Base-by-base conservation (phyloP, 352 stramenopile genomes). In the Halophytophthora batemanensis region DNA sequence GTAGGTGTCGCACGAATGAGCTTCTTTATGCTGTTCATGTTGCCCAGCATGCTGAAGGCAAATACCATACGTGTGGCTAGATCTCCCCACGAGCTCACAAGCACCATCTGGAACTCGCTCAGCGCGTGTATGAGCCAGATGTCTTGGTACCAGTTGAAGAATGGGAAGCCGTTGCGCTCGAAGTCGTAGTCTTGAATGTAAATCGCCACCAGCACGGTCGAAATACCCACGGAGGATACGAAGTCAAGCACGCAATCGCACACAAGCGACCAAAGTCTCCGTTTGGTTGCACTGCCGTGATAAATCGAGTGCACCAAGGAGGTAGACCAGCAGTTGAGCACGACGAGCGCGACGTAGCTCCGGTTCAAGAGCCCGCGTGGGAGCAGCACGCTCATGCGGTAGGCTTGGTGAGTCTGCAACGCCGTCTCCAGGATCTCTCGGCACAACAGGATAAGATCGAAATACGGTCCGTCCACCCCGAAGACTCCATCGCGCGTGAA, bases 251-350 rank as follows among this genome's bases (percentile, higher is more conserved):
- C 14, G 19, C 49, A 64, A 37, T 69, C 60, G 25, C 36, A 50
- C 10, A 59, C 6, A 5, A 61, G 35, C 6, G 41, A 35, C 15
- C 33, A 46, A 29, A 69, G 38, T 2, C 53, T 31, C 11, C 55
- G 50, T 38, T 51, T 58, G 15, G 42, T 39, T 4, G 35, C 13
- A 34, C 43, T 50, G 6, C n/a, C 2, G 4, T 50, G 41, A 28
- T 56, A 70, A 5, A 53, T 4, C 13, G 38, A 53, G 13, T 66
- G 53, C 11, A 73, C 44, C 13, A 59, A 36, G 3, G 35, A 21
- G 40, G 73, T 82, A 15, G 63, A 69, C 77, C 73, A 87, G 52
- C 61, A 78, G 31, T 82, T 80, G 29, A 35, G 14, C 6, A 69
- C 31, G 3, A 74, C 6, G 8, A 74, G 18, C 0, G 10, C 17